Evolutionary conservation across 176 grass and related monocot genomes (phyloP), one percentile per base, ranked within the genome.

Genomic region (Carex littledalei): DNA sequence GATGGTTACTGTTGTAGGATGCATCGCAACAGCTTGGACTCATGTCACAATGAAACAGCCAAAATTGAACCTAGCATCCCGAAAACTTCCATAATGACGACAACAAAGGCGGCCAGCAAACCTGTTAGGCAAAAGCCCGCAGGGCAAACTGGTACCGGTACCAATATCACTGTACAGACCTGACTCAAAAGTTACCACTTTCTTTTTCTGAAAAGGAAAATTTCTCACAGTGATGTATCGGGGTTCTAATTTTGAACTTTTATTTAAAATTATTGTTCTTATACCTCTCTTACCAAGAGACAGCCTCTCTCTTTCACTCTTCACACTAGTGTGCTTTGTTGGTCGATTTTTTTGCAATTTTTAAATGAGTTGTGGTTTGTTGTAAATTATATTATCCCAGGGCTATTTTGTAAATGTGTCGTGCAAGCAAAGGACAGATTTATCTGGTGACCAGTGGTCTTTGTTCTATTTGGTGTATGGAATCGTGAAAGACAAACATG

Each of bases 21-120:
- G 8, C 92, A 97, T 43, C 92, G 95, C 56, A 89, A 90, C 86
- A 98, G 92, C 87, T 72, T 94, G 39, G 91, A 84, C 12, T 91
- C 29, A 2, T 85, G 80, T 67, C 49, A 88, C 55, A 98, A 91
- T 85, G 89, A 94, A 21, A 63, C 82, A 62, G 86, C 66, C 54
- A 69, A 54, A 53, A 90, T 89, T 71, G 79, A 66, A 29, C 92
- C 90, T 21, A 89, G 84, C 79, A 87, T 82, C 0, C 94, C 86
- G 3, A 94, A 94, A 66, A 87, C 31, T 35, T 70, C 84, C 7
- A 80, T 80, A 17, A 31, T 70, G 26, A 18, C 63, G 16, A 97
- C 90, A 77, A 69, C 75, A 39, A 92, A 89, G 86, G 80, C 75
- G 2, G 88, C 15, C 41, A 53, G 80, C 8, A 92, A 97, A 82